Base-by-base conservation (phyloP, 305 asterid species). In the Rubia balearica region DNA sequence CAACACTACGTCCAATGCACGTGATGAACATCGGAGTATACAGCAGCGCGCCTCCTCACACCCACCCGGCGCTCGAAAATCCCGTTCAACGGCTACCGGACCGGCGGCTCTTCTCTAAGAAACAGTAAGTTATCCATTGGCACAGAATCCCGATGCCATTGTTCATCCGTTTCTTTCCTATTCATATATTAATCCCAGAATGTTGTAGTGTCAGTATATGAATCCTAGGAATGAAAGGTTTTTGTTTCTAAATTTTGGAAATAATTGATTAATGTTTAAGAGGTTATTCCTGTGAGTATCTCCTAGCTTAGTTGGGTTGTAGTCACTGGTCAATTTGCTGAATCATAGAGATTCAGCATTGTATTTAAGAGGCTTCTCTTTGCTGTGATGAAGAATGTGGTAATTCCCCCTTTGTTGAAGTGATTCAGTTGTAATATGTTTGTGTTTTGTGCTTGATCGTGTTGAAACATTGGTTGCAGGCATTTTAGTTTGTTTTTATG, bases 61-160 rank as follows among this genome's bases (percentile, higher is more conserved):
- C n/a, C 59, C 59, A 16, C 13, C 61, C 61, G 7, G 4, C 7
- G 12, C 12, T 56, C 12, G 13, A 21, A 56, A 56, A 56, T 56
- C 61, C 61, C 61, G 61, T 19, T 17, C 61, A 56, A 56, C 61
- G 61, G 56, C 19, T 49, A 49, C 19, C 56, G 19, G 55, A 48
- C 55, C 55, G 55, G 55, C 55, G 55, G n/a, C 55, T 48, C 55
- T 48, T 14, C n/a, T 48, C 7, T 48, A 1, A 48, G 19, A 49
- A 49, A 14, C 56, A 4, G 56, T 49, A 45, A 45, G 49, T 2
- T 45, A 11, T 3, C 49, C 49, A 13, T 45, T 45, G 5, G 33
- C 3, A 30, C 33, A 30, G 3, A 30, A 30, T 41, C 45, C 45
- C 7, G 43, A 40, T 40, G 43, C 43, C 43, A n/a, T 40, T 40